Evolutionary conservation across 495 filamentous ascomycete genomes (phyloP).

Genomic region (Neurospora sp.): DNA sequence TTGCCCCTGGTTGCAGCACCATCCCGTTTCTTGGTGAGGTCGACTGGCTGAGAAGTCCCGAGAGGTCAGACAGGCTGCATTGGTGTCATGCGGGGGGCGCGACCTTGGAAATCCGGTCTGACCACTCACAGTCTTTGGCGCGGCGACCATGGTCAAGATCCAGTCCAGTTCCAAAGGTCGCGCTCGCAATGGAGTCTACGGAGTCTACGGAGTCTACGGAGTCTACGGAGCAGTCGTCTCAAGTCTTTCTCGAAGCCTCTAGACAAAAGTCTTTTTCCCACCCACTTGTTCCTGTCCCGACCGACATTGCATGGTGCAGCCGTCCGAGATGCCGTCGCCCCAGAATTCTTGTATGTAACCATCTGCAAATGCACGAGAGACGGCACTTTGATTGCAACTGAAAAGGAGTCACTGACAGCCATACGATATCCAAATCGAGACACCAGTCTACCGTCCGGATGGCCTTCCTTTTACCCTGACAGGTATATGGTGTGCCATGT

Average conservation of each 20-base stretch:
- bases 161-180: background rate
- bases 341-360: background rate
- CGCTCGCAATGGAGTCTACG: background rate
- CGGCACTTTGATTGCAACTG: background rate
- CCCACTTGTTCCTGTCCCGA: background rate
- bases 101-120: background rate
- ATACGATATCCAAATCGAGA: constrained; percentile 12
- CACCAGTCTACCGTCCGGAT: background rate
- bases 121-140: background rate
- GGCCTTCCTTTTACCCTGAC: background rate
- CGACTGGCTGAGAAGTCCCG: background rate
- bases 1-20: background rate
- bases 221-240: background rate
- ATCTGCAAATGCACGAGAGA: constrained; percentile 8
- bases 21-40: background rate
- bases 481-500: background rate
- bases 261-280: background rate
- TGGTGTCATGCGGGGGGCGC: background rate
- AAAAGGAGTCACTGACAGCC: constrained; percentile 20
- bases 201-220: background rate
- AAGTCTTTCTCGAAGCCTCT: background rate
- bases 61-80: background rate
- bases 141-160: background rate
- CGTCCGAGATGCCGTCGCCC: background rate
- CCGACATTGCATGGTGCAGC: background rate